Percentiles rank a stretch among this genome's conserved stretches.
Conservation (phyloP, 495 filamentous ascomycete genomes). For the Lentithecium fluviatile region DNA sequence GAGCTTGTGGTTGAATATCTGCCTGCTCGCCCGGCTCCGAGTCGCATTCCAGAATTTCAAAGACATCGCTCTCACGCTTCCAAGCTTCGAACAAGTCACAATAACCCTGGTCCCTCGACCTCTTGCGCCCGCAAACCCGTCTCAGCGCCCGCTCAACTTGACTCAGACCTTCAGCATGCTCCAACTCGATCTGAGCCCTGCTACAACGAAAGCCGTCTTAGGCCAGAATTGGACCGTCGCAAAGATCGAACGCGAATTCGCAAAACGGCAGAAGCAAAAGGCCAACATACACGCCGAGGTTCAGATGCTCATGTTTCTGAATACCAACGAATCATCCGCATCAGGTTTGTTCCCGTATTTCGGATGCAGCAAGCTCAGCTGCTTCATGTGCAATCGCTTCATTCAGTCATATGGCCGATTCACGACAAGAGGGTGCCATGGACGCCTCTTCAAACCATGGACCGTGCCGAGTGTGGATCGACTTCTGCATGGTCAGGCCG, state of each 20-base stretch:
- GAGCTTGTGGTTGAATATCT: constrained; percentile 37
- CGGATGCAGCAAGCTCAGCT: constrained; percentile 43
- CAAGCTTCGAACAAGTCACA: constrained; percentile 37
- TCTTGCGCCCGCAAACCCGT: constrained; percentile 29
- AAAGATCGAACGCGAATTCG: constrained; percentile 36
- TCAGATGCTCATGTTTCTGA: constrained; percentile 39
- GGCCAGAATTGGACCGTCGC: constrained; percentile 36
- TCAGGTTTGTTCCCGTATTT: constrained; percentile 36
- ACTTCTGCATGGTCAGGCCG: constrained; percentile 36
- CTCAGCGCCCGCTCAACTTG: constrained; percentile 37
- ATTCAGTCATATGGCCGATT: constrained; percentile 37
- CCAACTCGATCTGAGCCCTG: constrained; percentile 31
- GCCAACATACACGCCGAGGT: constrained; percentile 39
- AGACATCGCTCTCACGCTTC: constrained; percentile 38
- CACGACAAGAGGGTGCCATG: constrained; percentile 39
- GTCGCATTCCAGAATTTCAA: constrained; percentile 38
- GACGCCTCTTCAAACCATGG: constrained; percentile 41
- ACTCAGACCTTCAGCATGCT: constrained; percentile 37
- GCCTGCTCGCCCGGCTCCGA: constrained; percentile 38
- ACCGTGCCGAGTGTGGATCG: constrained; percentile 35
- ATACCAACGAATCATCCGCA: constrained; percentile 29
- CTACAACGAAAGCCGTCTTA: constrained; percentile 34
- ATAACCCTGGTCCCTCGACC: constrained; percentile 33
- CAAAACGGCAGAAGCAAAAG: constrained; percentile 40
- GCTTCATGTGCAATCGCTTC: constrained; percentile 40